These are phyloP conservation scores for Penicillium angulare DNA, from an alignment of 495 filamentous ascomycete genomes.

Conservation along the genomic window DNA sequence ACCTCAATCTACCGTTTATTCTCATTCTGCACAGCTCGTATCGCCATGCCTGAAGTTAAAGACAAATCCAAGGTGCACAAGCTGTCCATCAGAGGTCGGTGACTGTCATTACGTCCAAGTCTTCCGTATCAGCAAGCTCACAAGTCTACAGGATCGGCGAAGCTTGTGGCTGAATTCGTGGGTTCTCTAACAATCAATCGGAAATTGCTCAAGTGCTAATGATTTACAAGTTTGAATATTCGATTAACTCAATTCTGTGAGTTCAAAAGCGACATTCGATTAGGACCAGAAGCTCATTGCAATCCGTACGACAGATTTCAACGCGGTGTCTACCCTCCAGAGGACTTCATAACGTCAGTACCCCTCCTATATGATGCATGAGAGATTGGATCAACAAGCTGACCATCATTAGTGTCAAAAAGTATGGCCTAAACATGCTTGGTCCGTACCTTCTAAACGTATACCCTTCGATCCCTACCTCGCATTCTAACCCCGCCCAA, in stretches of 20 bases:
- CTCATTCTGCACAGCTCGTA: not conserved
- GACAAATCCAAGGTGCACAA: slow-evolving; percentile 94
- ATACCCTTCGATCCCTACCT: not conserved
- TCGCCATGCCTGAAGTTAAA: slow-evolving; percentile 54
- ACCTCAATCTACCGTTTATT: slow-evolving; percentile 5
- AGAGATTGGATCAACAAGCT: not conserved
- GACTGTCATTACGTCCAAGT: not conserved
- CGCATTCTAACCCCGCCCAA: slow-evolving; percentile 12
- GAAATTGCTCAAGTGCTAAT: slow-evolving; percentile 14
- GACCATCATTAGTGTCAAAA: slow-evolving; percentile 68
- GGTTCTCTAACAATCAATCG: slow-evolving; percentile 30
- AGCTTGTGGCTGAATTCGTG: slow-evolving; percentile 93
- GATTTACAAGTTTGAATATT: slow-evolving; percentile 81
- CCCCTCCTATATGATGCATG: not conserved
- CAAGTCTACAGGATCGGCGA: slow-evolving; percentile 62
- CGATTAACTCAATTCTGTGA: slow-evolving; percentile 89
- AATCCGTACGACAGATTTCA: slow-evolving; percentile 64
- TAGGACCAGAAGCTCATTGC: slow-evolving; percentile 4
- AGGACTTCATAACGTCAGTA: slow-evolving; percentile 89
- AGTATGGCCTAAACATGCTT: slow-evolving; percentile 99
- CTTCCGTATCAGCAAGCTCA: slow-evolving; percentile 17
- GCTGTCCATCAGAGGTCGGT: slow-evolving; percentile 80
- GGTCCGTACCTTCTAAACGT: slow-evolving; percentile 41
- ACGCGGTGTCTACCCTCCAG: slow-evolving; percentile 93
- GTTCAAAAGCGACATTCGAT: not conserved